Percentiles rank a stretch among this genome's conserved stretches.
Conservation (phyloP, 345 rosid species). For the Viola odorata region DNA sequence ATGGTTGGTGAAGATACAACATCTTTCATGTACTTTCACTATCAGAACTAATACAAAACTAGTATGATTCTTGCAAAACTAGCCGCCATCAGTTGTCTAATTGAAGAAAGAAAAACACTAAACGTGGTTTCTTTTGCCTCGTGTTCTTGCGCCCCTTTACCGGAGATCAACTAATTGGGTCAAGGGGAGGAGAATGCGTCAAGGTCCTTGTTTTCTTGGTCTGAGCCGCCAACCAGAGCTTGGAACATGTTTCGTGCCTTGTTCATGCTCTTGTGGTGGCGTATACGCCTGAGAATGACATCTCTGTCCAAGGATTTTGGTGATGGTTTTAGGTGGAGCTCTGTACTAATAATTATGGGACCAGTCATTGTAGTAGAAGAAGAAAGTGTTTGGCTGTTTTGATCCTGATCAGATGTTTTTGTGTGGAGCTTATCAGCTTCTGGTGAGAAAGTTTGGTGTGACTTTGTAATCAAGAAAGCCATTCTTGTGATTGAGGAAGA, state of each 20-base stretch:
- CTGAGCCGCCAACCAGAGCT: conserved; percentile 21
- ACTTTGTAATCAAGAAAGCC: conserved; percentile 9
- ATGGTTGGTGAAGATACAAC: too few relatives aligned
- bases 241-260: conserved; percentile 27
- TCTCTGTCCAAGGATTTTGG: conserved; percentile 23
- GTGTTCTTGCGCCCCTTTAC: too few relatives aligned
- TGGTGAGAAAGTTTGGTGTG: conserved; percentile 9
- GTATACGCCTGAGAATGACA: conserved; percentile 40
- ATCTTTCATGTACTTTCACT: too few relatives aligned
- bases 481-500: not conserved
- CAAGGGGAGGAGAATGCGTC: conserved; percentile 39
- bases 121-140: too few relatives aligned
- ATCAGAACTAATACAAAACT: too few relatives aligned
- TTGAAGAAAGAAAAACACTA: too few relatives aligned
- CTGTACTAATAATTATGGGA: conserved; percentile 13
- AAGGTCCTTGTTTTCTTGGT: conserved; percentile 26
- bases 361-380: not conserved
- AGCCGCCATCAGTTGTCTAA: too few relatives aligned
- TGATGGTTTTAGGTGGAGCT: conserved; percentile 37
- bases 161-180: not conserved
- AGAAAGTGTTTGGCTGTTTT: not conserved
- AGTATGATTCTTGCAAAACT: too few relatives aligned
- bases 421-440: conserved; percentile 6
- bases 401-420: conserved; percentile 10
- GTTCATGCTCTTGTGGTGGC: conserved; percentile 36